Conservation (phyloP, 331 rosid genomes). For the Acacia concinna region DNA sequence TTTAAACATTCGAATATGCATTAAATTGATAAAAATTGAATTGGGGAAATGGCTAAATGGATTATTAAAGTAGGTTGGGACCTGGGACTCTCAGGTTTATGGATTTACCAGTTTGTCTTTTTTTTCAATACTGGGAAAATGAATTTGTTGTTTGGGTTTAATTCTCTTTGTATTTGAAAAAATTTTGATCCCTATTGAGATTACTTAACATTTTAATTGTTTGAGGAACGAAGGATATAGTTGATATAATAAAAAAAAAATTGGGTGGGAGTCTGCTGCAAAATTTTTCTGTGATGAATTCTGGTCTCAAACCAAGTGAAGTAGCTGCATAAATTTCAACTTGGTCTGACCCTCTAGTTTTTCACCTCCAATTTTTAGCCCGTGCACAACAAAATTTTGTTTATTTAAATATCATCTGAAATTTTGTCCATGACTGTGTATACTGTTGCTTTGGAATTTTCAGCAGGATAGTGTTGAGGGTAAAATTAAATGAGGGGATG, state of each 20-base stretch:
- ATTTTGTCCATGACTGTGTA: background rate
- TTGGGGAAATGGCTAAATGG: background rate
- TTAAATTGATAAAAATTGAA: background rate
- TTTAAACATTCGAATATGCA: background rate
- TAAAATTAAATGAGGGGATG: constrained; percentile 50
- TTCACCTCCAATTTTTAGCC: background rate
- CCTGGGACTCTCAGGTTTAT: background rate
- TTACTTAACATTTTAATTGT: background rate
- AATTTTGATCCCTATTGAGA: background rate
- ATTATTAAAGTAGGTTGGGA: background rate
- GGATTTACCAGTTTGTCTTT: constrained; percentile 1
- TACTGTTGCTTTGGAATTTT: constrained; percentile 32
- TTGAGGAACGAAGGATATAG: background rate
- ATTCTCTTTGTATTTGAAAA: background rate
- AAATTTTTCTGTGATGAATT: constrained; percentile 18
- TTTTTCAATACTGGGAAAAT: constrained; percentile 17
- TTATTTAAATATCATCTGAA: constrained; percentile 9
- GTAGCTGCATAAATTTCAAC: background rate
- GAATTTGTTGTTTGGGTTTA: background rate
- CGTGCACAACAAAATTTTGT: background rate
- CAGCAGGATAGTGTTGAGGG: constrained; percentile 62
- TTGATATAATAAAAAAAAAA: background rate
- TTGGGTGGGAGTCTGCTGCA: constrained; percentile 8
- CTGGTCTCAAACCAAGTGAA: constrained; percentile 1
- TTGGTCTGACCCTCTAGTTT: background rate